Evolutionary conservation across 306 rosid species (phyloP), one percentile per base, ranked within the genome.

Genomic region (Cucurbita pepo): DNA sequence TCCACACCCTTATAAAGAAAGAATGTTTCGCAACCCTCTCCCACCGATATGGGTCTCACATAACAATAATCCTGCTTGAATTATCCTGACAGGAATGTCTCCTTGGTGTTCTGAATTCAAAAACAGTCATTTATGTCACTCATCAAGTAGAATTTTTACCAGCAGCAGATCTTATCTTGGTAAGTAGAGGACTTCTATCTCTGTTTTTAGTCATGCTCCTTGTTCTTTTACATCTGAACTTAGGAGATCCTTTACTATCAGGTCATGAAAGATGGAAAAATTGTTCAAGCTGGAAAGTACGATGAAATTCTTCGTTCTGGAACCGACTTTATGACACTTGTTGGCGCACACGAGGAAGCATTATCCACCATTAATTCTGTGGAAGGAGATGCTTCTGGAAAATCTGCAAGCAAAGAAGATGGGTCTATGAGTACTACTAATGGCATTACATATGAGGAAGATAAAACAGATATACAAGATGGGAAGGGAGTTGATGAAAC

Each of bases 121-220:
- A 92, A 82, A 88, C 86, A 60, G 95, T 92, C 74, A 75, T 92
- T 51, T 92, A 86, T 79, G 85, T 92, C 10, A 85, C 97, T 69
- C 96, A 92, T 85, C 97, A 88, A 84, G 87, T 92, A 21, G 97
- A 92, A 69, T 92, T 90, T 85, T 84, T 92, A 78, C 92, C 96
- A 48, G 82, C 88, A 41, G 95, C 97, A 65, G 96, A 90, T 79
- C 81, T 88, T 76, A 88, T 92, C 67, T 81, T 88, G 88, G 95
- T 90, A 63, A 81, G 95, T 52, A 36, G 21, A 11, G 6, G 4
- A 36, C 57, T 78, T 80, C 54, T 59, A n/a, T 18, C 19, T 16
- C n/a, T 37, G 44, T 48, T 12, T 40, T 80, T 62, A 1, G 10
- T 21, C 16, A 40, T 67, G 15, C 6, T 58, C 48, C 51, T 73